phyloP scores from a whole-genome alignment of 1,284 basidiomycete genomes.

The Amylostereum areolatum region DNA sequence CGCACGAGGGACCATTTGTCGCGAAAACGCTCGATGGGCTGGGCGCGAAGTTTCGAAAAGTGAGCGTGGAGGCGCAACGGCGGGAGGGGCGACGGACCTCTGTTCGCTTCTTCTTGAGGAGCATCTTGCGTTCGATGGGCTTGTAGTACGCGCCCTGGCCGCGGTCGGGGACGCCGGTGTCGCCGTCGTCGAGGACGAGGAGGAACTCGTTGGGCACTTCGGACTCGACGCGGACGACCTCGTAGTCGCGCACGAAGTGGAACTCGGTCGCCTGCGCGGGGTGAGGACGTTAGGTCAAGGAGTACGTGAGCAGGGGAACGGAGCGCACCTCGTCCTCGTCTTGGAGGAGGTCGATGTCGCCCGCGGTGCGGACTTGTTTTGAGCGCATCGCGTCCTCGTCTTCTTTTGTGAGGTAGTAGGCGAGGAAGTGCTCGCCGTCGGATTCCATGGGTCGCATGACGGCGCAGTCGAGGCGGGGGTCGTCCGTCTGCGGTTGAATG shows the following conservation, averaged over 20 bases:
- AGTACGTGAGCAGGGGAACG: slow-evolving; percentile 1
- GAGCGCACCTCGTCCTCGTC: slow-evolving; percentile 42
- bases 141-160: slow-evolving; percentile 79
- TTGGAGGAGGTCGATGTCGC: slow-evolving; percentile 23
- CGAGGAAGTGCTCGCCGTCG: slow-evolving; percentile 81
- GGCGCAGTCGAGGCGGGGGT: slow-evolving; percentile 77
- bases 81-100: slow-evolving; percentile 44
- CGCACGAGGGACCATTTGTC: slow-evolving; percentile 78
- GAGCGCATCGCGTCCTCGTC: slow-evolving; percentile 69
- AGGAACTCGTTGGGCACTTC: slow-evolving; percentile 82
- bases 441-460: slow-evolving; percentile 83
- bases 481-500: slow-evolving; percentile 43
- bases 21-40: slow-evolving; percentile 60
- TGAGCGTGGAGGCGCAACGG: background rate
- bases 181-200: slow-evolving; percentile 67
- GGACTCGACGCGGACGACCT: slow-evolving; percentile 77
- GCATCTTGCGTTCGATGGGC: slow-evolving; percentile 80
- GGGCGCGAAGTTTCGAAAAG: slow-evolving; percentile 7
- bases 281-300: background rate
- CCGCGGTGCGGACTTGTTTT: slow-evolving; percentile 25
- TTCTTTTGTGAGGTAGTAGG: slow-evolving; percentile 83
- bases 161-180: slow-evolving; percentile 25
- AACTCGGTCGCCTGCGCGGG: slow-evolving; percentile 54
- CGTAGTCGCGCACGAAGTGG: slow-evolving; percentile 75
- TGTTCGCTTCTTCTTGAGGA: slow-evolving; percentile 77